These are phyloP conservation scores for Terana coerulea DNA, from an alignment of 768 basidiomycete species.

Conservation along the genomic window DNA sequence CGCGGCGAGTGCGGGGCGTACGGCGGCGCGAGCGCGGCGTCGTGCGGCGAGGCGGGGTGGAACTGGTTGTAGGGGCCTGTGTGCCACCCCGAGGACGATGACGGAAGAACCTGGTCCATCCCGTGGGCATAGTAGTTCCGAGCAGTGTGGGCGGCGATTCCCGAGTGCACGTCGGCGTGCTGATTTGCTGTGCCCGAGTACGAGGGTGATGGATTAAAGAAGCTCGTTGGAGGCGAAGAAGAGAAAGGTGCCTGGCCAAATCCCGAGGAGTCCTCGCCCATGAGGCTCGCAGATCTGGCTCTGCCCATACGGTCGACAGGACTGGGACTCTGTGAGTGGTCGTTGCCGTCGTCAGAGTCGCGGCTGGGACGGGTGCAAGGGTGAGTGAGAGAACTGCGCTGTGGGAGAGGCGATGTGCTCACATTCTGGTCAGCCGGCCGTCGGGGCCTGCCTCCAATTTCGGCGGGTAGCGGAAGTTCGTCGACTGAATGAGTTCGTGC, in stretches of 20 bases:
- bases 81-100: conserved; percentile 4
- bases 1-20: neutral
- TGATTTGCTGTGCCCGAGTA: conserved; percentile 2
- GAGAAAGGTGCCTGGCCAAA: conserved; percentile 15
- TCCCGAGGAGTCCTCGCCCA: conserved; percentile 22
- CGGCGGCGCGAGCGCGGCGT: neutral
- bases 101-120: neutral
- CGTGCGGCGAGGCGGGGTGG: neutral
- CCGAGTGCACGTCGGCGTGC: conserved; percentile 1
- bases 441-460: conserved; percentile 72
- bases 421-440: conserved; percentile 64
- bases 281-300: neutral
- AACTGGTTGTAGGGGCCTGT: neutral
- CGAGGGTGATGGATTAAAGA: neutral
- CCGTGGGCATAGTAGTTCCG: conserved; percentile 6
- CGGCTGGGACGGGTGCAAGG: conserved; percentile 6
- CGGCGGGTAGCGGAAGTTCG: conserved; percentile 82
- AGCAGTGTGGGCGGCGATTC: conserved; percentile 1
- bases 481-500: conserved; percentile 71
- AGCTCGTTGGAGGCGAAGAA: neutral
- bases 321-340: conserved; percentile 13
- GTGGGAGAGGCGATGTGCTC: conserved; percentile 21
- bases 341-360: conserved; percentile 10
- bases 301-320: conserved; percentile 6
- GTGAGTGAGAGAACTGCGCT: neutral